phyloP scores from a whole-genome alignment of 805 yeast species.

The Yarrowia hollandica region DNA sequence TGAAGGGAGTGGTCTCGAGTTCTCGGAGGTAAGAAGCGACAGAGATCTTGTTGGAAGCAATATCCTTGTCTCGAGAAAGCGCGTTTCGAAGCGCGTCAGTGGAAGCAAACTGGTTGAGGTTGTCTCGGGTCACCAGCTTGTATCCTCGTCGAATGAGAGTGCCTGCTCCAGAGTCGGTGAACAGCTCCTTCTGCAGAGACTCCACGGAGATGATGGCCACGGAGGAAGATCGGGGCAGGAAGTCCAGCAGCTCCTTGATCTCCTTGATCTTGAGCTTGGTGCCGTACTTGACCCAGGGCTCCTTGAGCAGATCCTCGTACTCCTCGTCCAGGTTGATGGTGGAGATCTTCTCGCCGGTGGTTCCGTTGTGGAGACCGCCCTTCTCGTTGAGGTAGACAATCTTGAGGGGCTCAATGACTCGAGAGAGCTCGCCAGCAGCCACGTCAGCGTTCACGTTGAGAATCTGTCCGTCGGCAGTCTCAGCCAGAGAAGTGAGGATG shows the following conservation, averaged over 20 bases:
- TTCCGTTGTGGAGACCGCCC: slow-evolving; percentile 95
- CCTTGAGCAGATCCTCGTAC: slow-evolving; percentile 79
- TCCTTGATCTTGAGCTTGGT: slow-evolving; percentile 96
- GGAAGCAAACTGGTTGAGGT: slow-evolving; percentile 60
- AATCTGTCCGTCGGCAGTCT: slow-evolving; percentile 94
- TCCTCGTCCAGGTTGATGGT: slow-evolving; percentile 95
- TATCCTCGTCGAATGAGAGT: slow-evolving; percentile 97
- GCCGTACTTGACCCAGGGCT: slow-evolving; percentile 98
- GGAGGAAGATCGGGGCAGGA: slow-evolving; percentile 93
- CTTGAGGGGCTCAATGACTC: slow-evolving; percentile 95
- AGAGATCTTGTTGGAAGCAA: slow-evolving; percentile 65
- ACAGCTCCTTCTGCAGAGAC: slow-evolving; percentile 93
- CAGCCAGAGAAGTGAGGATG: slow-evolving; percentile 93
- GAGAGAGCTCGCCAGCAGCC: slow-evolving; percentile 96
- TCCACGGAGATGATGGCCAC: slow-evolving; percentile 96
- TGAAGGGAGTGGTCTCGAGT: slow-evolving; percentile 62
- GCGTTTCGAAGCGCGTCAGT: slow-evolving; percentile 71
- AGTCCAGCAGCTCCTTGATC: slow-evolving; percentile 89
- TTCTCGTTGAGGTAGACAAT: slow-evolving; percentile 95
- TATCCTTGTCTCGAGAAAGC: slow-evolving; percentile 72
- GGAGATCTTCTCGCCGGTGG: slow-evolving; percentile 84
- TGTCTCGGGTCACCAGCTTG: slow-evolving; percentile 66
- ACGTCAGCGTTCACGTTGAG: slow-evolving; percentile 97
- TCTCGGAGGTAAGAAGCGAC: slow-evolving; percentile 80
- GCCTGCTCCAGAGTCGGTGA: slow-evolving; percentile 99